Base-by-base conservation (phyloP, 768 basidiomycete genomes). In the Podaxis carcinomalis region DNA sequence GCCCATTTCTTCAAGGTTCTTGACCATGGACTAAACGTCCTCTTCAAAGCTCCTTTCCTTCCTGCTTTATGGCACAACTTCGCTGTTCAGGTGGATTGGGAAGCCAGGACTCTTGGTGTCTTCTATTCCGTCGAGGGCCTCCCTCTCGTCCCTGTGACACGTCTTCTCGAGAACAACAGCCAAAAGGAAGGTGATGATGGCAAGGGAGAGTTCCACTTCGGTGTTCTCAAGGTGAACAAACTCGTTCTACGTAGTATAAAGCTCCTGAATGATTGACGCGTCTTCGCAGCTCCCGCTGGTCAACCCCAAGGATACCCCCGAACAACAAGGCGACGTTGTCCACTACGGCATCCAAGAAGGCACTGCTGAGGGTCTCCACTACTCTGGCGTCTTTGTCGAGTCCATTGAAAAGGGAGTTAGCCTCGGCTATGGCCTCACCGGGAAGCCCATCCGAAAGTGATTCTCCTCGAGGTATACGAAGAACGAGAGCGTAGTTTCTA, bases 181-280 rank as follows among this genome's bases (percentile, higher is more conserved):
- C 73, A 71, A 2, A 65, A 72, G 5, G 44, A 66, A 2, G 84
- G 83, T 3, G 57, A 75, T n/a, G 70, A 69, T 9, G 84, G 81
- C 4, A 74, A 77, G 63, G 86, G 86, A 6, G 83, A 87, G 53
- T 85, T 83, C 73, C 85, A 86, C 66, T 80, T 86, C 64, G 84
- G 82, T 1, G 66, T 86, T 3, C 71, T 87, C 53, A 87, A 87
- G 78, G 83, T 84, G 36, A 37, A 72, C 65, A 5, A 3, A 27
- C 46, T 51, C 36, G 46, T 19, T 27, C 19, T 13, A 28, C 53
- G 27, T 21, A 4, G 3, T 6, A 13, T 32, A 13, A 9, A 14
- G 6, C 27, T 11, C 11, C 11, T 3, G 37, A 44, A 21, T 25
- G 27, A 56, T 21, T 35, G 21, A 23, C 39, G 60, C 46, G 11